Evolutionary conservation across 257 asterid genomes (phyloP).

Genomic region (Ballota nigra): DNA sequence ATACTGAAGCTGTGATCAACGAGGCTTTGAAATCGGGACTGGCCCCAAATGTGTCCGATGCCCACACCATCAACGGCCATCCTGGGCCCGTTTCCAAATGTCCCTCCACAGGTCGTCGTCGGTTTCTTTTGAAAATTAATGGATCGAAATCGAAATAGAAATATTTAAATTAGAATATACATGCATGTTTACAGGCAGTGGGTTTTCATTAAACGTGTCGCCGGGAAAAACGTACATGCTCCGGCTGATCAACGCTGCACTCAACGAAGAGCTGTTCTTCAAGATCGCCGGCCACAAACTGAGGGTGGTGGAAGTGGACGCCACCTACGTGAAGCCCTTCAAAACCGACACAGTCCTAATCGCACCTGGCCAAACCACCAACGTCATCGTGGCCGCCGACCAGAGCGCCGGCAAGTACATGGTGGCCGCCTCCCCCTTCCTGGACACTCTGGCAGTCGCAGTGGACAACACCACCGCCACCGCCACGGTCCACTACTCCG

Average conservation of each 20-base stretch:
- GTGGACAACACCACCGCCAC: constrained; percentile 83
- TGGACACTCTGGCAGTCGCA: constrained; percentile 62
- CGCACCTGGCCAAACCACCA: constrained; percentile 91
- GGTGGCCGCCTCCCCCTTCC: constrained; percentile 75
- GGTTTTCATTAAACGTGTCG: constrained; percentile 55
- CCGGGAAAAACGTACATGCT: constrained; percentile 78
- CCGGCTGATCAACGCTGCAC: constrained; percentile 86
- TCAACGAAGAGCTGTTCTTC: constrained; percentile 90
- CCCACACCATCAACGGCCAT: constrained; percentile 73
- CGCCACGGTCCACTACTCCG: constrained; percentile 76
- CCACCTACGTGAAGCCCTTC: constrained; percentile 86
- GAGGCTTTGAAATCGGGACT: constrained; percentile 53
- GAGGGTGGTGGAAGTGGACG: constrained; percentile 92
- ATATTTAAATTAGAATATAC: no score
- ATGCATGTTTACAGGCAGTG: constrained; percentile 49
- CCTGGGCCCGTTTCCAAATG: constrained; percentile 49
- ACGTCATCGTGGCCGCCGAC: constrained; percentile 56
- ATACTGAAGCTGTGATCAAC: no score
- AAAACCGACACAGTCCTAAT: constrained; percentile 63
- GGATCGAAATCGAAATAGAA: no score
- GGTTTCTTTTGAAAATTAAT: no score
- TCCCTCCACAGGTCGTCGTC: constrained; percentile 37
- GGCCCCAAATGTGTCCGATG: constrained; percentile 74
- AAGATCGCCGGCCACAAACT: constrained; percentile 79
- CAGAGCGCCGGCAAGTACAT: constrained; percentile 60